Conservation (phyloP, 306 rosid genomes). For the Herpetospermum pedunculosum region DNA sequence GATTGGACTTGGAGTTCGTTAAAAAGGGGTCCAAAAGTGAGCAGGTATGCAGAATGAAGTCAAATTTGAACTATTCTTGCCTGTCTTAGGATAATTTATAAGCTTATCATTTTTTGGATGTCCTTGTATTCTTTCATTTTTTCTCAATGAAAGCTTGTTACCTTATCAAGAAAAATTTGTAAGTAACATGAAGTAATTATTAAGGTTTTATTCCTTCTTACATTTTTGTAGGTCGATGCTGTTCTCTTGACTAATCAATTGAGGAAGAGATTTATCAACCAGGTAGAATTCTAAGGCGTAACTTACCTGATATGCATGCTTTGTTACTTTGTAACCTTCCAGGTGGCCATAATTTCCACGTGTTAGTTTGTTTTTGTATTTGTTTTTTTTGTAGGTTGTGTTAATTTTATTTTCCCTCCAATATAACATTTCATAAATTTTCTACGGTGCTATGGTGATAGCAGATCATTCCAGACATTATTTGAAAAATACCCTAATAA, state of each 20-base stretch:
- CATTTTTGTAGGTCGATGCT: conserved; percentile 71
- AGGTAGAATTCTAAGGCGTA: conserved; percentile 34
- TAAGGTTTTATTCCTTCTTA: background rate
- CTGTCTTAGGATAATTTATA: background rate
- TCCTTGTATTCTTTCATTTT: no score
- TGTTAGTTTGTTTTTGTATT: background rate
- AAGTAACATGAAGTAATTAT: conserved; percentile 3
- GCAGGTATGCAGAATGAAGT: conserved; percentile 37
- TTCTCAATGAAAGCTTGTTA: no score
- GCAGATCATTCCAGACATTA: background rate
- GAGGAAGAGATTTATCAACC: conserved; percentile 48
- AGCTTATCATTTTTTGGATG: no score
- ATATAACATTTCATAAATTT: background rate
- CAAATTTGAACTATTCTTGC: background rate
- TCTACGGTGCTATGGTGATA: background rate
- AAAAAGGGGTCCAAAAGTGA: conserved; percentile 64
- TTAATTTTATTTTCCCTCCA: background rate
- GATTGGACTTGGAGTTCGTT: conserved; percentile 76
- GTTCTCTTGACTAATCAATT: conserved; percentile 55
- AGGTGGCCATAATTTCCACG: background rate
- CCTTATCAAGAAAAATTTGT: no score
- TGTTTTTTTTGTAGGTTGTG: background rate
- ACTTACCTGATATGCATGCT: background rate
- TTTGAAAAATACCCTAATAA: background rate
- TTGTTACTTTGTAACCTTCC: conserved; percentile 6